Conservation (phyloP, 805 yeast genomes). For the Wickerhamiella sergipiensis region DNA sequence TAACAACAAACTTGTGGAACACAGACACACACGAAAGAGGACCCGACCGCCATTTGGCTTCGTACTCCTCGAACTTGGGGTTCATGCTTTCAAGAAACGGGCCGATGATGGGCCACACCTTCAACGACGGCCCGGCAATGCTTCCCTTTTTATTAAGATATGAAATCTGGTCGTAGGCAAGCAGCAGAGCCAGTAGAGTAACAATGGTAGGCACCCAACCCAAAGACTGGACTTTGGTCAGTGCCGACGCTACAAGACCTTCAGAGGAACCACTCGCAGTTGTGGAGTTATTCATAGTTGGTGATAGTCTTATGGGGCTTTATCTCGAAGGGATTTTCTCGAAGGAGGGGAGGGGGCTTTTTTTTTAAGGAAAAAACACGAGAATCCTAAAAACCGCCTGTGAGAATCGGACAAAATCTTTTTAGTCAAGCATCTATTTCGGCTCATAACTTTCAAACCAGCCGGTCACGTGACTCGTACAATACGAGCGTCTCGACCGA, state of each 20-base stretch:
- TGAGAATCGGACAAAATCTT: not conserved
- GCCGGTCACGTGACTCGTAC: not conserved
- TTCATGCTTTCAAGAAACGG: slow-evolving; percentile 89
- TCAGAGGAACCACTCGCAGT: not conserved
- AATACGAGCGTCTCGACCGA: not conserved
- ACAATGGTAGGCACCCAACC: slow-evolving; percentile 10
- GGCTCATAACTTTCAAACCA: not conserved
- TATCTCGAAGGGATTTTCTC: no score
- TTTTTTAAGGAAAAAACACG: not conserved
- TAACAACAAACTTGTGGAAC: slow-evolving; percentile 94
- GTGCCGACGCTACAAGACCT: not conserved
- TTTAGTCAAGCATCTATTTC: not conserved
- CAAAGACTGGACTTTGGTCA: not conserved
- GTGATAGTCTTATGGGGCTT: no score
- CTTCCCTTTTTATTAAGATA: slow-evolving; percentile 72
- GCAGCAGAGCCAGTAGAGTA: slow-evolving; percentile 13
- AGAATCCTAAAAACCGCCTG: not conserved
- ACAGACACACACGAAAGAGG: slow-evolving; percentile 92
- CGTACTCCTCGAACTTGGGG: slow-evolving; percentile 89
- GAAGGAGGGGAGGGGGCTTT: no score
- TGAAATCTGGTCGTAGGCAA: slow-evolving; percentile 33
- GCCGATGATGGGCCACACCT: slow-evolving; percentile 91
- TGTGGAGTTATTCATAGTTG: not conserved
- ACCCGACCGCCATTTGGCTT: slow-evolving; percentile 89
- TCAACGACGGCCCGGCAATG: slow-evolving; percentile 80